A percentile compares a stretch with the other conserved stretches of the same genome.
Evolutionary conservation across 2,329 filamentous ascomycete genomes (phyloP).

Genomic region (Fusarium sp.): DNA sequence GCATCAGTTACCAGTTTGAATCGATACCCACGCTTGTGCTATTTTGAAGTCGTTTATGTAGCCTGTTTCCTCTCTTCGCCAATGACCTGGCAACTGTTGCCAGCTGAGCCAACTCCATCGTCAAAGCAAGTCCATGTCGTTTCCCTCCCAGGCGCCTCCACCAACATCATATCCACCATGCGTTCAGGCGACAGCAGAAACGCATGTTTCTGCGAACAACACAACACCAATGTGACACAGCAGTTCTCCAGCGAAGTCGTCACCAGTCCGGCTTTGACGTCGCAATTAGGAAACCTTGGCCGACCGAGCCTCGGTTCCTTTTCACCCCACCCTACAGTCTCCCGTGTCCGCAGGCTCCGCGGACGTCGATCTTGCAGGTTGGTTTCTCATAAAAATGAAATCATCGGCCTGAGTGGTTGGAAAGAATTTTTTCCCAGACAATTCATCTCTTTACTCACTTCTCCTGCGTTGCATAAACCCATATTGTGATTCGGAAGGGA

Average conservation of each 20-base stretch:
- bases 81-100: background rate
- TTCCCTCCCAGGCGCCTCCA: constrained; percentile 29
- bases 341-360: background rate
- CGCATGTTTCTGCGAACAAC: background rate
- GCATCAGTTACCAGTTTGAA: constrained; percentile 16
- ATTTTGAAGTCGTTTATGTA: background rate
- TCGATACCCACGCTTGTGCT: constrained; percentile 29
- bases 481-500: background rate
- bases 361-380: background rate
- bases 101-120: background rate
- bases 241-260: background rate
- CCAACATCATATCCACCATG: constrained; percentile 11
- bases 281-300: constrained; percentile 32
- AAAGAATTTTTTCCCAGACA: too few species aligned
- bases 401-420: background rate
- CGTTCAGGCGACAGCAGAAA: background rate
- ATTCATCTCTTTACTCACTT: background rate
- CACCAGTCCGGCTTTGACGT: constrained; percentile 22
- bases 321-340: constrained; percentile 17
- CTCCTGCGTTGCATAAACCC: background rate
- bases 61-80: background rate
- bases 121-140: background rate
- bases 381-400: background rate
- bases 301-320: constrained; percentile 37
- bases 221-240: constrained; percentile 23